phyloP scores from a whole-genome alignment of 1,139 yeast species.

The Suhomyces choctaworum region DNA sequence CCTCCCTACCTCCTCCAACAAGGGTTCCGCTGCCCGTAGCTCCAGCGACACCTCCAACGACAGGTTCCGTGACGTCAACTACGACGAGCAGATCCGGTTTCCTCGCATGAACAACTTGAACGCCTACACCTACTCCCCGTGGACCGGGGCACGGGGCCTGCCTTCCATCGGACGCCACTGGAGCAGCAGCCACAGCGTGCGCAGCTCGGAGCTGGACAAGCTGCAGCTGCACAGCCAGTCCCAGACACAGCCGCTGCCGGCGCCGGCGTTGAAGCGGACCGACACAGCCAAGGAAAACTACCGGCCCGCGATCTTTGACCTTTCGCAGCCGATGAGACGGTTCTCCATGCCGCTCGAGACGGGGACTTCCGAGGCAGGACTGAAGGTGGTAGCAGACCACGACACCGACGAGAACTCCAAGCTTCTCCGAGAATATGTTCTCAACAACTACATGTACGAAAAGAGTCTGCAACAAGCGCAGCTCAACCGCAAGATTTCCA shows the following conservation, averaged over 20 bases:
- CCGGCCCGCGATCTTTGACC: slow-evolving; percentile 44
- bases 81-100: slow-evolving; percentile 47
- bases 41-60: slow-evolving; percentile 5
- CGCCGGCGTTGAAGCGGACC: no score
- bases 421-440: slow-evolving; percentile 18
- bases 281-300: slow-evolving; percentile 18
- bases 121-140: slow-evolving; percentile 25
- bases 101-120: slow-evolving; percentile 40
- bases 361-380: slow-evolving; percentile 8
- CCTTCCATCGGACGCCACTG: slow-evolving; percentile 8
- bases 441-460: slow-evolving; percentile 20
- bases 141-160: slow-evolving; percentile 9
- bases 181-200: slow-evolving; percentile 1
- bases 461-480: slow-evolving; percentile 17
- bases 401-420: slow-evolving; percentile 16
- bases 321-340: slow-evolving; percentile 37
- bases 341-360: slow-evolving; percentile 22
- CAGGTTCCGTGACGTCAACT: slow-evolving; percentile 30
- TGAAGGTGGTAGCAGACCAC: slow-evolving; percentile 5
- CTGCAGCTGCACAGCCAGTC: no score
- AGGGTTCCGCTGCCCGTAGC: slow-evolving; percentile 7
- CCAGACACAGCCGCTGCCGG: no score
- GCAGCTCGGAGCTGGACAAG: slow-evolving; percentile 3
- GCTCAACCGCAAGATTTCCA: slow-evolving; percentile 11
- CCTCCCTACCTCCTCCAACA: slow-evolving; percentile 19